Conservation (phyloP, 2,329 filamentous ascomycete genomes). For the Metarhizium album region DNA sequence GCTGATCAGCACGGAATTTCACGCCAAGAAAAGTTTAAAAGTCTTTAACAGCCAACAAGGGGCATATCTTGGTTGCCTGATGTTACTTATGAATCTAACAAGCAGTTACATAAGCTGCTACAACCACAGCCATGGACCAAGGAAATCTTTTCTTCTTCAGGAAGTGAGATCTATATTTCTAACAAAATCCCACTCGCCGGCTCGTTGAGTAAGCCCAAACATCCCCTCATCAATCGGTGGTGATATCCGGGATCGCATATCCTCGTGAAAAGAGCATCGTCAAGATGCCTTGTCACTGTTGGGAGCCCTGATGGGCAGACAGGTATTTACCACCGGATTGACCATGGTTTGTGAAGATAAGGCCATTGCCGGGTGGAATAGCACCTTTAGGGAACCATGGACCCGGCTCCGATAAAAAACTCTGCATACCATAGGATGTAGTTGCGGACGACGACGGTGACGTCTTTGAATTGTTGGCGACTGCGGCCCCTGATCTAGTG, state of each 20-base stretch:
- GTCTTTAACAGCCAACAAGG: too few species aligned
- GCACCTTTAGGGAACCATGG: conserved; percentile 4
- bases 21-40: too few species aligned
- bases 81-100: too few species aligned
- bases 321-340: neutral
- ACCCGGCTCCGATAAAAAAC: conserved; percentile 2
- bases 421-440: conserved; percentile 1
- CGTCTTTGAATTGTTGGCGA: neutral
- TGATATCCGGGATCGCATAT: neutral
- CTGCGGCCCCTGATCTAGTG: neutral
- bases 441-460: neutral
- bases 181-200: too few species aligned
- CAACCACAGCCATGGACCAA: too few species aligned
- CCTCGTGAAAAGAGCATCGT: neutral
- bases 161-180: too few species aligned
- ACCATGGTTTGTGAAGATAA: neutral
- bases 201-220: too few species aligned
- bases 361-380: neutral
- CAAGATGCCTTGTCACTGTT: neutral
- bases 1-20: too few species aligned
- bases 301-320: neutral
- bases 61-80: too few species aligned
- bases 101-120: too few species aligned
- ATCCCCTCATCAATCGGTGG: neutral
- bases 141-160: too few species aligned